Base-by-base conservation (phyloP, 2,329 filamentous ascomycete genomes). In the Aspergillus thermomutatus region DNA sequence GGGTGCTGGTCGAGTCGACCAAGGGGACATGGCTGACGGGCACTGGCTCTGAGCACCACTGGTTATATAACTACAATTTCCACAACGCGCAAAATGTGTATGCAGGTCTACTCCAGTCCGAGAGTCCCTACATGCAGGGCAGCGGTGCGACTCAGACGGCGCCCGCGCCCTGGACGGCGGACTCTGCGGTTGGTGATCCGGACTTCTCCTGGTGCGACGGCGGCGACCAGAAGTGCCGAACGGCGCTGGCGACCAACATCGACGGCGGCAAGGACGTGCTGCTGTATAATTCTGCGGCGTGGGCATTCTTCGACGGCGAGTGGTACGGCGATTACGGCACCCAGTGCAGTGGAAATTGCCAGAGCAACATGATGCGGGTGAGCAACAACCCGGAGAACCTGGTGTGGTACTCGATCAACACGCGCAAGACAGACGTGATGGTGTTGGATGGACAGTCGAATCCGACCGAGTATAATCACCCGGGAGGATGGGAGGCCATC, bases 31-130 rank as follows among this genome's bases (percentile, higher is more conserved):
- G 79, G 78, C 68, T 80, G 2, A 74, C 74, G 21, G 79, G 78
- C 21, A 78, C 76, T 0, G 74, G 74, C 0, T 77, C 73, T 3
- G 79, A 81, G 61, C 79, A 81, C 67, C 71, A 75, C 54, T 73
- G 75, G 59, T 66, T 80, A 2, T 81, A 81, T 63, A 72, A 80
- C 56, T 81, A 80, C 64, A 78, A 80, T 53, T 72, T 80, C 63
- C 68, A 75, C 60, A 66, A 72, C 21, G 74, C 76, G 0, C 56
- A 68, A 41, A 77, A 79, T 47, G 67, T 80, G 25, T 80, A 74
- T 57, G 69, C 72, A 4, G 77, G 69, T 6, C 60, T 72, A 27
- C 56, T 72, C 26, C 72, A 74, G 57, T 64, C 63, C n/a, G 72
- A 74, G 45, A 68, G 65, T 0, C 69, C 71, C 0, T 74, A 74